Evolutionary conservation across 2,329 filamentous ascomycete genomes (phyloP), one percentile per base, ranked within the genome.

Genomic region (Beauveria bassiana): DNA sequence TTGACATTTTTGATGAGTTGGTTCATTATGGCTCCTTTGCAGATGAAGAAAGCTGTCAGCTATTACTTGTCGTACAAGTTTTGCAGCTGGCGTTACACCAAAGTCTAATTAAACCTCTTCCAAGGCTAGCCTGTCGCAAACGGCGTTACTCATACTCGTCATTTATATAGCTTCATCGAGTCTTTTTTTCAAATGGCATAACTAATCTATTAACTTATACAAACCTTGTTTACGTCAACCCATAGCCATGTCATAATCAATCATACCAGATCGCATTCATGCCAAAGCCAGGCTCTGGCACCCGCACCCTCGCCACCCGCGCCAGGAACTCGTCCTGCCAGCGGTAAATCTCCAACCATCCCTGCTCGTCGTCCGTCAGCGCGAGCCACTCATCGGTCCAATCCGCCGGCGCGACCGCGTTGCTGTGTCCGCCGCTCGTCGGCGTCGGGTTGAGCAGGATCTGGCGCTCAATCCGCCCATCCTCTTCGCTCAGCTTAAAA

Each of bases 211-310:
- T 9, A 14, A 49, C 9, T 26, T 42, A 14, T 6, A 38, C 34
- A 20, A 20, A 6, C 8, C 10, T 8, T 22, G 22, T n/a, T 5
- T 38, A 18, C 28, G 12, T 38, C 34, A 16, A 16, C 5, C 12
- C 14, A 38, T 14, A 34, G 14, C 31, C 1, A 14, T 5, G 31
- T 14, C 31, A 34, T 12, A 34, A 14, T 54, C 64, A 77, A 62
- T 96, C 89, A 73, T 95, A 95, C 91, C 91, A 96, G 65, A 96
- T 92, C n/a, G 91, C 91, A 75, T 96, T 96, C 91, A 96, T 96
- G 1, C 91, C 91, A 72, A 96, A 96, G 1, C 91, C 91, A n/a
- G 89, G 90, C 77, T 96, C 91, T 6, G 86, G 86, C 43, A 96
- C 86, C 67, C 90, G 86, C 65, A 90, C 79, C 64, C 89, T 81